These are phyloP conservation scores for Didymella pinodella DNA, from an alignment of 2,329 filamentous ascomycete genomes.

Conservation along the genomic window DNA sequence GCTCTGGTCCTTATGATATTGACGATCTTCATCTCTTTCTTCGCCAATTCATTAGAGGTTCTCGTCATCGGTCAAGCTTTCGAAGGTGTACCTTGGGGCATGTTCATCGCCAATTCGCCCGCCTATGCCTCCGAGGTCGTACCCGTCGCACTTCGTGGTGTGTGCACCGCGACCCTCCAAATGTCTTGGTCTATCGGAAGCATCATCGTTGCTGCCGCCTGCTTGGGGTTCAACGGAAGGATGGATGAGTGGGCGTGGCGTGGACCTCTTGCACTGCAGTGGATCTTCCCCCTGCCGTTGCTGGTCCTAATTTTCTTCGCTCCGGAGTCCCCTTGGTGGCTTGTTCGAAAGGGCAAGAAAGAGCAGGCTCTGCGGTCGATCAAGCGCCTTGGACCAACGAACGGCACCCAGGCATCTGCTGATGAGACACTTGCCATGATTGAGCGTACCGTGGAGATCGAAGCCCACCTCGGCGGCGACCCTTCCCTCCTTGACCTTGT, in stretches of 20 bases:
- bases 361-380: conserved; percentile 57
- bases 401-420: conserved; percentile 48
- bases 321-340: conserved; percentile 48
- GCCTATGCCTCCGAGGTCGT: conserved; percentile 69
- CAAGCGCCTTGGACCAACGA: conserved; percentile 57
- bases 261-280: conserved; percentile 47
- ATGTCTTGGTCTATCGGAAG: conserved; percentile 70
- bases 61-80: conserved; percentile 64
- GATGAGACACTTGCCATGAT: conserved; percentile 64
- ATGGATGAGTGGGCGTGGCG: conserved; percentile 36
- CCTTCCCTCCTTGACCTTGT: conserved; percentile 61
- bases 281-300: conserved; percentile 54
- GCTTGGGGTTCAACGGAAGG: conserved; percentile 59
- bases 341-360: conserved; percentile 55
- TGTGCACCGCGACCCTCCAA: conserved; percentile 67
- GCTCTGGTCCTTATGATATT: conserved; percentile 64
- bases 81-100: conserved; percentile 69
- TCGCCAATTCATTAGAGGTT: conserved; percentile 56
- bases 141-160: conserved; percentile 64
- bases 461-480: conserved; percentile 55
- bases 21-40: conserved; percentile 68
- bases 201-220: conserved; percentile 67
- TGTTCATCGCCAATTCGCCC: conserved; percentile 70
- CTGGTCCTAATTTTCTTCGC: conserved; percentile 56
- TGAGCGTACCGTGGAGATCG: conserved; percentile 63